These are phyloP conservation scores for Aspergillus sp. DNA, from an alignment of 2,329 filamentous ascomycete genomes.

Conservation along the genomic window DNA sequence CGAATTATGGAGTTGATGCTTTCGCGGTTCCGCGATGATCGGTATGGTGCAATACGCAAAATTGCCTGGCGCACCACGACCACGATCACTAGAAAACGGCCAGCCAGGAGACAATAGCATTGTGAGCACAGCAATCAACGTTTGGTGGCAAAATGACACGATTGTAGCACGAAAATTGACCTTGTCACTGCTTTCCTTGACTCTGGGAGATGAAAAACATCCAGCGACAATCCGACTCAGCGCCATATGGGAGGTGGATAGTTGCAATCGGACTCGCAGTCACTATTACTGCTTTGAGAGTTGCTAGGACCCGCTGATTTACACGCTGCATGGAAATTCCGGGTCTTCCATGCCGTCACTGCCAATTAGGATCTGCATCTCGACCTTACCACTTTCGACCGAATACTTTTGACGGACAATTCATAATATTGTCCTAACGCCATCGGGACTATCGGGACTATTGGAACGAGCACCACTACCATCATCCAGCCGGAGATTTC, in stretches of 20 bases:
- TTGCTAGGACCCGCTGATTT: not conserved
- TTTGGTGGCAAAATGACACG: not conserved
- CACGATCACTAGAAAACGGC: not conserved
- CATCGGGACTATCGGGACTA: not conserved
- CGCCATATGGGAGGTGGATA: not conserved
- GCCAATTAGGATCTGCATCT: constrained; percentile 11
- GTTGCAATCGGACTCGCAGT: not conserved
- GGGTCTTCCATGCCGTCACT: constrained; percentile 1
- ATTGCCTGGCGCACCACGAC: not conserved
- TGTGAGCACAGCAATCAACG: not conserved
- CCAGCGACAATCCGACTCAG: not conserved
- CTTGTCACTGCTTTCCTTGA: not conserved
- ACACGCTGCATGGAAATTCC: not conserved
- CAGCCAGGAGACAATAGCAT: not conserved
- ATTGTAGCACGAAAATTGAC: not conserved
- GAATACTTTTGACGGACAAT: not conserved
- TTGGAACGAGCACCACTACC: not conserved
- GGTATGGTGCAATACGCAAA: not conserved
- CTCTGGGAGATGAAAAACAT: not conserved
- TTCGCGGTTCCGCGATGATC: not conserved
- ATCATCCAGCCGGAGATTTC: not conserved
- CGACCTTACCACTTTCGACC: constrained; percentile 4
- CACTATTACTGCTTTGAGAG: not conserved
- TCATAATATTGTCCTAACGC: not conserved
- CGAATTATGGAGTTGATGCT: not conserved